Evolutionary conservation across 2,329 filamentous ascomycete genomes (phyloP), one percentile per base, ranked within the genome.

Genomic region (Calonectria crousiana): DNA sequence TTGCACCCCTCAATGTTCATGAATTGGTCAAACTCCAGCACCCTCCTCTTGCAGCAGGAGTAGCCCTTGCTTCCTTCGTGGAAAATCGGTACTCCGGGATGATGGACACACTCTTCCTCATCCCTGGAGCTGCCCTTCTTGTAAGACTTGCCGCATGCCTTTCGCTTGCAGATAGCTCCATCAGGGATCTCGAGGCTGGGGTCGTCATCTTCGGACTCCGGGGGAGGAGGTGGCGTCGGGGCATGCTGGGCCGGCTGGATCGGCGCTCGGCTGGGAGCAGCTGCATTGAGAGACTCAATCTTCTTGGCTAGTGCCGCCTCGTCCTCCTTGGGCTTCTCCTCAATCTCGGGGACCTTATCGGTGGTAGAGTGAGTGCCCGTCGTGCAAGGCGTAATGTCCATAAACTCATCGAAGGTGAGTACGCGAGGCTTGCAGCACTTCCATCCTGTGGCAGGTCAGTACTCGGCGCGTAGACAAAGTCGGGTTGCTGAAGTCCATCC

Each of bases 61-160:
- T 97, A 99, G 1, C 97, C 97, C 88, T 99, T 99, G 87, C 95
- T 98, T 44, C 97, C 97, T 87, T 99, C 97, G 84, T 99, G 97
- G 87, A 99, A 99, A 78, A 99, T 93, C 30, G 97, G 95, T 28
- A 90, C 92, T 6, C 97, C 97, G 0, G 97, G 96, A 85, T 99
- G 97, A 82, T 98, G 93, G 60, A 95, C 89, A 83, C 97, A 99
- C 75, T 91, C 89, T 87, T 98, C 96, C 1, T 88, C 90, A 38
- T 93, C 92, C 77, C 94, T 88, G 41, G 87, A 84, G 53, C 87
- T 83, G 0, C 90, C 90, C 75, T 90, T 90, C 71, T 89, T 89
- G 85, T 95, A 97, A 51, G 86, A 88, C 20, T 86, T 87, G 14
- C 91, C 92, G 83, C 97, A 99, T 4, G 90, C 93, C 82, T 91